phyloP scores from a whole-genome alignment of 2,329 filamentous ascomycete genomes.

The Echinosphaeria canescens region DNA sequence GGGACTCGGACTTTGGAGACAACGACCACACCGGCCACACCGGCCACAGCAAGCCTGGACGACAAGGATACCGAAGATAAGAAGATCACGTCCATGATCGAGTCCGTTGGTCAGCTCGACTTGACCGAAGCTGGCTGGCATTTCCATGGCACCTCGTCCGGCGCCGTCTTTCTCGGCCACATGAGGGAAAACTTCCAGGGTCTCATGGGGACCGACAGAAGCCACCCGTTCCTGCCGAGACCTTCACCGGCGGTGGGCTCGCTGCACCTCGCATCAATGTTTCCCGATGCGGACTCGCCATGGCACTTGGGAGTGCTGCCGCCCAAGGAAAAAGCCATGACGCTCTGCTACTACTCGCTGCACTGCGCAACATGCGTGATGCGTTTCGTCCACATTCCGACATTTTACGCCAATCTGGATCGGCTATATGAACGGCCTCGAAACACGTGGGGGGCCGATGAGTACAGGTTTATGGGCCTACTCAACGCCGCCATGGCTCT shows the following conservation, averaged over 20 bases:
- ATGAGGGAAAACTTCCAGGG: slow-evolving; percentile 77
- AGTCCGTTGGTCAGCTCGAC: slow-evolving; percentile 76
- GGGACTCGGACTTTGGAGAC: no score
- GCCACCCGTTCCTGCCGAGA: slow-evolving; percentile 33
- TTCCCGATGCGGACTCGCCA: no score
- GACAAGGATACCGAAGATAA: slow-evolving; percentile 33
- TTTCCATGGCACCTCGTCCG: slow-evolving; percentile 86
- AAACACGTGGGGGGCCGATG: slow-evolving; percentile 38
- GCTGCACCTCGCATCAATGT: slow-evolving; percentile 25
- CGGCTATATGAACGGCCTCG: slow-evolving; percentile 50
- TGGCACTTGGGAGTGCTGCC: no score
- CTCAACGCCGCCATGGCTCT: slow-evolving; percentile 50
- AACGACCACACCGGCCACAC: not conserved
- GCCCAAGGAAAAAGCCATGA: slow-evolving; percentile 29
- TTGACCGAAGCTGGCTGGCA: slow-evolving; percentile 87
- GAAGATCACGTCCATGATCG: slow-evolving; percentile 83
- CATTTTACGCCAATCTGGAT: slow-evolving; percentile 60
- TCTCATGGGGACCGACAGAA: slow-evolving; percentile 42
- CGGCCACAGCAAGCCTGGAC: no score
- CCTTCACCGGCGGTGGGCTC: slow-evolving; percentile 40
- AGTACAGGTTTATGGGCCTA: slow-evolving; percentile 47
- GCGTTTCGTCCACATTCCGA: slow-evolving; percentile 60
- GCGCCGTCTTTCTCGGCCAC: slow-evolving; percentile 67
- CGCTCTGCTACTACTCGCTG: slow-evolving; percentile 30
- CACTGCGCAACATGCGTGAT: slow-evolving; percentile 34